Percentiles rank a stretch among this genome's conserved stretches.
phyloP scores from a whole-genome alignment of 2,329 filamentous ascomycete genomes.

The Paraconiothyrium sp. region DNA sequence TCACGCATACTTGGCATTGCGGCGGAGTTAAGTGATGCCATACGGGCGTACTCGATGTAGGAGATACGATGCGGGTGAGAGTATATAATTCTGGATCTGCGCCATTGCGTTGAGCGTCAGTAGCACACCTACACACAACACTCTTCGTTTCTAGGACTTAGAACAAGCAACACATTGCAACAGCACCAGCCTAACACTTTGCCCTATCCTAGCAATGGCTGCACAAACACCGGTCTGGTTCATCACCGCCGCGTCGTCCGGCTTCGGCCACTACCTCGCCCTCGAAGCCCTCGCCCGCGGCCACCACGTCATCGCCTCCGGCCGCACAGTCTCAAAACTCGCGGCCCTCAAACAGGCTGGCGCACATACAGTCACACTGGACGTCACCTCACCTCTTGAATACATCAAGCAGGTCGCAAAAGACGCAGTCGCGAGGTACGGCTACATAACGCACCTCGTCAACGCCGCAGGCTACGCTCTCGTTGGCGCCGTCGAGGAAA shows the following conservation, averaged over 20 bases:
- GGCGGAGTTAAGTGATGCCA: too few relatives aligned
- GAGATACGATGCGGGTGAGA: neutral
- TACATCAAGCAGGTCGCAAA: conserved; percentile 49
- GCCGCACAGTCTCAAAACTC: conserved; percentile 52
- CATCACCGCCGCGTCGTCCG: conserved; percentile 56
- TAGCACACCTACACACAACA: neutral
- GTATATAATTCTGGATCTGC: neutral
- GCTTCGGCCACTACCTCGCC: conserved; percentile 58
- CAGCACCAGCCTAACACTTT: neutral
- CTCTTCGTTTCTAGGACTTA: neutral
- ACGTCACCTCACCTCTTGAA: conserved; percentile 51
- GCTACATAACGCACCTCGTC: conserved; percentile 57
- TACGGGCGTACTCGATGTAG: too few relatives aligned
- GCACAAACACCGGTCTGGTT: conserved; percentile 11
- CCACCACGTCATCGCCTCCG: conserved; percentile 60
- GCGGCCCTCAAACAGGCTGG: conserved; percentile 46
- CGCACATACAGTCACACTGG: conserved; percentile 50
- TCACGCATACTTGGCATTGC: neutral
- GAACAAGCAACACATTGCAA: neutral
- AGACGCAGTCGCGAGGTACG: conserved; percentile 52
- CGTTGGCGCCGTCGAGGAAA: conserved; percentile 57
- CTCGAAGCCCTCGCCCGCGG: conserved; percentile 55
- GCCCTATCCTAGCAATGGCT: neutral
- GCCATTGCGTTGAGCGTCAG: neutral
- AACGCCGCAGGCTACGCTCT: conserved; percentile 60